These are phyloP conservation scores for Sporothrix sp. DNA, from an alignment of 2,329 filamentous ascomycete genomes.

Conservation along the genomic window DNA sequence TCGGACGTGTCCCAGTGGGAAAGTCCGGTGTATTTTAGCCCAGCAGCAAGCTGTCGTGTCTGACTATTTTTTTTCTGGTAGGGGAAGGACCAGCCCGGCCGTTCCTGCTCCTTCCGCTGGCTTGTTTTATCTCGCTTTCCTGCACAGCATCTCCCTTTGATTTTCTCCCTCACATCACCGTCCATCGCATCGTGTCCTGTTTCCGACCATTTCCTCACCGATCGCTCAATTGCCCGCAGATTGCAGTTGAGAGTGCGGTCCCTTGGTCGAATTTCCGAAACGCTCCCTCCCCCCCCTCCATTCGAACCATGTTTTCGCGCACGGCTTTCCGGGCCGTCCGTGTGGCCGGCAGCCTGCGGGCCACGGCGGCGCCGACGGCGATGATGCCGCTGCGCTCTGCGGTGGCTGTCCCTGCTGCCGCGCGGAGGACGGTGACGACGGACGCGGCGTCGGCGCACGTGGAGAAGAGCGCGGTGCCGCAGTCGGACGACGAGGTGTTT, in stretches of 20 bases:
- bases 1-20: conserved; percentile 10
- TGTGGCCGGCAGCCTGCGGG: conserved; percentile 6
- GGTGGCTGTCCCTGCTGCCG: conserved; percentile 25
- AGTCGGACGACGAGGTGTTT: conserved; percentile 94
- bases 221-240: too few species aligned
- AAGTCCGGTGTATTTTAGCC: conserved; percentile 9
- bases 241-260: too few species aligned
- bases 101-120: conserved; percentile 2
- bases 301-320: conserved; percentile 55
- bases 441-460: conserved; percentile 88
- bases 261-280: too few species aligned
- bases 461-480: conserved; percentile 58
- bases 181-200: too few species aligned
- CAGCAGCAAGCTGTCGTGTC: background rate
- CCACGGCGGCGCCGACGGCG: background rate
- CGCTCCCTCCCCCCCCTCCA: background rate
- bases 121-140: conserved; percentile 7
- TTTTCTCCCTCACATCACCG: too few species aligned
- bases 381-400: conserved; percentile 24
- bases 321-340: conserved; percentile 54
- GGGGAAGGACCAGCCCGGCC: background rate
- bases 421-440: conserved; percentile 77
- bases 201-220: too few species aligned
- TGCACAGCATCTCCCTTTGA: too few species aligned
- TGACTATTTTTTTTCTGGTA: conserved; percentile 6